Conservation (phyloP, 495 filamentous ascomycete genomes). For the Xanthoparmelia taractica region DNA sequence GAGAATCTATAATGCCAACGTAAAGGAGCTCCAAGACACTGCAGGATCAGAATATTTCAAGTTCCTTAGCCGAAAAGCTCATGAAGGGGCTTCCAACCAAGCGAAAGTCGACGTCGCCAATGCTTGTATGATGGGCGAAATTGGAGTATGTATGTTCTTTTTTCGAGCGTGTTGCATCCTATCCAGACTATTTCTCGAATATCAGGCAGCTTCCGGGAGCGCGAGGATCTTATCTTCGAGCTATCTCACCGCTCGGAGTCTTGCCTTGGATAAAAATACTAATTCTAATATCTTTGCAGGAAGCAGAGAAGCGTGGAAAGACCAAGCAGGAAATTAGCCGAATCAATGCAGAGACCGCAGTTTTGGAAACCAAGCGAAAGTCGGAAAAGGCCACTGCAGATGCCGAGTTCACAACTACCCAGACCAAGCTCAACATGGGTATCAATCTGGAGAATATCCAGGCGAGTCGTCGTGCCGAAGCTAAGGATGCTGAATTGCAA, state of each 20-base stretch:
- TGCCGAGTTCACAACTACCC: conserved; percentile 58
- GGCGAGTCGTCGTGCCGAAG: conserved; percentile 61
- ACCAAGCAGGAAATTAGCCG: conserved; percentile 50
- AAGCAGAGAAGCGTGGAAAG: conserved; percentile 66
- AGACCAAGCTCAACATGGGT: conserved; percentile 61
- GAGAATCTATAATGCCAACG: conserved; percentile 66
- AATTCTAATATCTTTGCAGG: conserved; percentile 24
- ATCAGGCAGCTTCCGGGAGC: background rate
- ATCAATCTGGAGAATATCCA: conserved; percentile 65
- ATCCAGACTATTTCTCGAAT: background rate
- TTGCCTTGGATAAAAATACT: background rate
- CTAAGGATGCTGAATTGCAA: conserved; percentile 66
- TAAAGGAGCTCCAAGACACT: conserved; percentile 76
- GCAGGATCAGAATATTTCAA: conserved; percentile 71
- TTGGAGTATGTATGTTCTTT: conserved; percentile 39
- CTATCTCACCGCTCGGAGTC: background rate
- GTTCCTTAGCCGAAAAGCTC: conserved; percentile 68
- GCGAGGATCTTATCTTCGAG: background rate
- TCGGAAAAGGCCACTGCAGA: conserved; percentile 71
- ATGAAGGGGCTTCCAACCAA: conserved; percentile 76
- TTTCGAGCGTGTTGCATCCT: background rate
- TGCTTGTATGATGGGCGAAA: conserved; percentile 67
- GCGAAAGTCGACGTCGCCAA: conserved; percentile 72
- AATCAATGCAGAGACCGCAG: conserved; percentile 73
- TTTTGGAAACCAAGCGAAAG: conserved; percentile 74